Evolutionary conservation across 176 grass and related monocot genomes (phyloP).

Genomic region (Rhipidocladum racemiflorum): DNA sequence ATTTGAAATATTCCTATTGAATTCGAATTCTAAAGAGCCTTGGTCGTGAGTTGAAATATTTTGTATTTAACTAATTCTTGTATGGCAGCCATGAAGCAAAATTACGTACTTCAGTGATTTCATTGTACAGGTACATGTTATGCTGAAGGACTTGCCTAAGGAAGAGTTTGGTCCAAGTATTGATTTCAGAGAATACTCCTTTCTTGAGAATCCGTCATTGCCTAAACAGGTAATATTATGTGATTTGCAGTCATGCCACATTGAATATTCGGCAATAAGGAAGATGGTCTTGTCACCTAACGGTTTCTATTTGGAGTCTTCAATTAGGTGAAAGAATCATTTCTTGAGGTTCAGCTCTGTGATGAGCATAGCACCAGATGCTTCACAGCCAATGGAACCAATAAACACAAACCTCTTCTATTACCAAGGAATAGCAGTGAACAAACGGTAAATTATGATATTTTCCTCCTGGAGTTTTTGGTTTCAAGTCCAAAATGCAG

Average conservation of each 20-base stretch:
- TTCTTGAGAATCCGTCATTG: constrained; percentile 84
- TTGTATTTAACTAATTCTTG: constrained; percentile 1
- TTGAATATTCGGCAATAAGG: constrained; percentile 18
- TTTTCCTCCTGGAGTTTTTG: constrained; percentile 8
- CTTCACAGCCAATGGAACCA: constrained; percentile 41
- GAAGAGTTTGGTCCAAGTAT: constrained; percentile 72
- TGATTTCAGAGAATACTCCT: constrained; percentile 94
- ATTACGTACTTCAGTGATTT: constrained; percentile 10
- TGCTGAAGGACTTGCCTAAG: constrained; percentile 80
- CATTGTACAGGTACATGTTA: constrained; percentile 69
- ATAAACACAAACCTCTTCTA: constrained; percentile 40
- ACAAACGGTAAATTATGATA: constrained; percentile 60
- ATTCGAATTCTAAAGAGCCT: background rate
- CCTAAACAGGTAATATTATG: constrained; percentile 60
- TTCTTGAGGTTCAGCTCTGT: constrained; percentile 70
- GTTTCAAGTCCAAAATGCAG: constrained; percentile 16
- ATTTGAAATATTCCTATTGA: background rate
- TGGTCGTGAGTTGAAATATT: constrained; percentile 15
- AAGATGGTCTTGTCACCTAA: constrained; percentile 24
- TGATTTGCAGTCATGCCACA: constrained; percentile 5
- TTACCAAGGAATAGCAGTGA: constrained; percentile 77
- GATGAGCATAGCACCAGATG: constrained; percentile 52
- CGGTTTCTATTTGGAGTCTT: constrained; percentile 27
- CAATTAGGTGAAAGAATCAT: constrained; percentile 71
- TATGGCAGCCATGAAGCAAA: background rate